Base-by-base conservation (phyloP, 108 stramenopile genomes). In the Epithemia pelagica region DNA sequence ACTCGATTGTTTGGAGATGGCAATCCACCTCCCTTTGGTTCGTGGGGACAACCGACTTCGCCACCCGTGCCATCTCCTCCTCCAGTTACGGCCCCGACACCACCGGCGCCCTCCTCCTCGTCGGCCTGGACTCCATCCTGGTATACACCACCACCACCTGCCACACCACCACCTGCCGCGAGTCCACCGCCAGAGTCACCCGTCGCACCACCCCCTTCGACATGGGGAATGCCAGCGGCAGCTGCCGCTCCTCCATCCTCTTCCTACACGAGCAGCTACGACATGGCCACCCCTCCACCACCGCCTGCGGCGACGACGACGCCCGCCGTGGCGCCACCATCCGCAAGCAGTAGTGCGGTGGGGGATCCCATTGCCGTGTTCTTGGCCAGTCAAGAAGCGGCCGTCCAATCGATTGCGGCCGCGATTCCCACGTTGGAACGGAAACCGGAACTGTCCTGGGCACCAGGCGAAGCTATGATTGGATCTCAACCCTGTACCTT, bases 381-480 rank as follows among this genome's bases (percentile, higher is more conserved):
- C 10, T 10, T 46, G 5, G 37, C 37, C 37, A 46, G 37, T 46
- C 90, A 91, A 75, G 62, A 76, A 8, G 59, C 68, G 22, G 73
- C 60, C 26, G 76, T 91, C 1, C 61, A 71, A 10, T 69, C 52
- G 3, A 86, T 91, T 63, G 79, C 78, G 18, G 52, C 81, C 0
- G 68, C 83, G 58, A 88, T 88, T 53, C 80, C 86, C 23, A 79
- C 81, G 55, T 57, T 91, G 57, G 74, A 72, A 32, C 23, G 60
- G 54, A 91, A 91, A 75, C 74, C 83, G 2, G 85, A 88, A 63
- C 71, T 77, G 21, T 77, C 79, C 32, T 86, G 74, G 71, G 59
- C 58, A 0, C 52, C 69, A 21, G 75, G 58, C 46, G 32, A 57
- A 26, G 79, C 55, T 0, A 58, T 67, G 27, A 65, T 82, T 28